Base-by-base conservation (phyloP, 2,329 filamentous ascomycete genomes). In the Knufia fluminis region DNA sequence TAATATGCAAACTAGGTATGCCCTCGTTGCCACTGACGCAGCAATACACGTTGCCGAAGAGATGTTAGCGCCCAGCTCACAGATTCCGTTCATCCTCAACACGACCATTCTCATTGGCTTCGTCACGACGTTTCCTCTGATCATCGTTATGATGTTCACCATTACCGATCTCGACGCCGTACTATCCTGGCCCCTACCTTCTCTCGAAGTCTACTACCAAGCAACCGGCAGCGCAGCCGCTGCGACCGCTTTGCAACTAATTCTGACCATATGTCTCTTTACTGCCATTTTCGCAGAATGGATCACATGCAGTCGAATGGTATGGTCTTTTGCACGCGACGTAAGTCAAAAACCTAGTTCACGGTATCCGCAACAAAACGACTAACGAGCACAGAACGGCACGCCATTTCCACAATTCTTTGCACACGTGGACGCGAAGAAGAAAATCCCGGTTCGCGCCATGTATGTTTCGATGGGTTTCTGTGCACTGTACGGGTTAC, bases 371-470 rank as follows among this genome's bases (percentile, higher is more conserved):
- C n/a, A n/a, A n/a, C n/a, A n/a, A n/a, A n/a, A 47, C 22, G 8
- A n/a, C 14, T 12, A 14, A 12, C n/a, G 35, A 9, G 9, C 6
- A 2, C 22, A 47, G 44, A 16, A 33, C n/a, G 46, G 46, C 8
- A 14, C 32, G 4, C 36, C 46, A 28, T 48, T 24, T 42, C 32
- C 46, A 2, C 22, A 41, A 14, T 48, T 42, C 38, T 40, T 14
- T 14, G 22, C 32, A 22, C 46, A 61, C 57, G 56, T 68, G 28
- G 62, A 65, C 48, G 54, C 53, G 4, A 62, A 57, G 4, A 59
- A 60, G 32, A 57, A 60, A 35, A 63, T 68, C 35, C 69, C 70
- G 0, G 57, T 64, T 35, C 67, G 66, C 6, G 64, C 68, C 3
- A 60, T 71, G 23, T 56, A 62, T 41, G 54, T 69, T 7, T 61